These are phyloP conservation scores for Poa annua DNA, from an alignment of 176 grass and related monocot species.

Conservation along the genomic window DNA sequence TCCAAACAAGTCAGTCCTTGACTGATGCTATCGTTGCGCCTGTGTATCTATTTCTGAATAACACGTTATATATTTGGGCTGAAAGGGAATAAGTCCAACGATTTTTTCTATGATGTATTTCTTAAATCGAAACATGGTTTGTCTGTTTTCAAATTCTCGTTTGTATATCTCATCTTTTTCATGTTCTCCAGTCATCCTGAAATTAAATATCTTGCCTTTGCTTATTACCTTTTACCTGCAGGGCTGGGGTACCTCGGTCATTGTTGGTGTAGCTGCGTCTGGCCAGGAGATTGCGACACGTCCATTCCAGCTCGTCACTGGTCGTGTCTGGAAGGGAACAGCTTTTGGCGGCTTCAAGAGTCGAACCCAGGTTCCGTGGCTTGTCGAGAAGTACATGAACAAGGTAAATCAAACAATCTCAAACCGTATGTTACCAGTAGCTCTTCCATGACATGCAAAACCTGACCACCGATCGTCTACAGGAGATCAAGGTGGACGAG, in stretches of 20 bases:
- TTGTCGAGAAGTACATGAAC: slow-evolving; percentile 97
- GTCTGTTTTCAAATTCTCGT: background rate
- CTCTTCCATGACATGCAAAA: background rate
- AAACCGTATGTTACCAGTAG: background rate
- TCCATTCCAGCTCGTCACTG: slow-evolving; percentile 93
- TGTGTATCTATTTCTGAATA: slow-evolving; percentile 3
- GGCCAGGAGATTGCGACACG: slow-evolving; percentile 91
- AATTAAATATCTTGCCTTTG: background rate
- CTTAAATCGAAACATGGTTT: background rate
- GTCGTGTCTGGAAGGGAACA: slow-evolving; percentile 97
- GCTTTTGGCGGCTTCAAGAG: slow-evolving; percentile 98
- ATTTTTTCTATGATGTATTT: background rate
- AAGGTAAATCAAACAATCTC: slow-evolving; percentile 59
- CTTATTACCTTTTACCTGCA: slow-evolving; percentile 36
- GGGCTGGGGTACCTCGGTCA: slow-evolving; percentile 95
- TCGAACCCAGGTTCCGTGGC: slow-evolving; percentile 90
- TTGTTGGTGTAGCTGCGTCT: slow-evolving; percentile 92
- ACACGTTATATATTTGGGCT: background rate
- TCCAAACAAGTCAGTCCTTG: background rate
- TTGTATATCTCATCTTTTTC: background rate
- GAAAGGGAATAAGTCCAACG: too few species aligned
- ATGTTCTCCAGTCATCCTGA: background rate
- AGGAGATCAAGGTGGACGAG: slow-evolving; percentile 99
- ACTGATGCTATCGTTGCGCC: background rate
- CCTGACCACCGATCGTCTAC: background rate